These are phyloP conservation scores for Globisporangium cylindrosporum DNA, from an alignment of 352 stramenopile genomes.

Conservation along the genomic window DNA sequence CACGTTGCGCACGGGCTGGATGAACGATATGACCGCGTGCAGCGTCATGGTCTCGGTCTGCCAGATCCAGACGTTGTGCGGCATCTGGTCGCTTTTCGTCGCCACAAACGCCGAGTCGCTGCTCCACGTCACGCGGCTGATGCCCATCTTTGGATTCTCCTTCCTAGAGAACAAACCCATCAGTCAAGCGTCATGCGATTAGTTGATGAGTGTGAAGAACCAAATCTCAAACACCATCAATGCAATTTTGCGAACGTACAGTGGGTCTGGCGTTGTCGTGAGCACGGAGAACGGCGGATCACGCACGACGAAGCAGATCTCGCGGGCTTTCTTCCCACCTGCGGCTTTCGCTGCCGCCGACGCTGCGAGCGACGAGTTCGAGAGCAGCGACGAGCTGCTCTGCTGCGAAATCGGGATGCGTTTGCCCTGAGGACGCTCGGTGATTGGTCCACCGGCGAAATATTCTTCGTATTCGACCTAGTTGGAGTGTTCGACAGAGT, in stretches of 20 bases:
- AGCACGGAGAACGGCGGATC: constrained; percentile 76
- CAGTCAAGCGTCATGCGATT: not conserved
- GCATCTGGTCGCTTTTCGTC: constrained; percentile 81
- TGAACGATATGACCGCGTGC: constrained; percentile 59
- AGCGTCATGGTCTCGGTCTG: constrained; percentile 69
- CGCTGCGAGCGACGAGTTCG: constrained; percentile 59
- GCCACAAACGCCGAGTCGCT: constrained; percentile 64
- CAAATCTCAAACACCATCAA: not conserved
- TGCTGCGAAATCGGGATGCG: constrained; percentile 34
- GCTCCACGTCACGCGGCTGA: constrained; percentile 68
- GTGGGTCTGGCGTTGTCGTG: constrained; percentile 52
- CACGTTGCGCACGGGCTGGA: constrained; percentile 56
- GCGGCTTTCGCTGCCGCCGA: constrained; percentile 55
- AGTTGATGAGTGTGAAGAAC: not conserved
- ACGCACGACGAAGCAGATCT: constrained; percentile 69
- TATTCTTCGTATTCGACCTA: constrained; percentile 75
- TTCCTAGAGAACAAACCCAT: constrained; percentile 30
- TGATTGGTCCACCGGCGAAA: constrained; percentile 45
- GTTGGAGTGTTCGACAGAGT: not conserved
- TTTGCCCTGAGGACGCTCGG: constrained; percentile 59
- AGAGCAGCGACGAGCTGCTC: constrained; percentile 35
- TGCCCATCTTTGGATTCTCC: constrained; percentile 69
- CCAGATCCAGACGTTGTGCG: constrained; percentile 86
- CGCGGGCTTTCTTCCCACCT: constrained; percentile 39
- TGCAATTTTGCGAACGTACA: constrained; percentile 33